A percentile compares a stretch with the other conserved stretches of the same genome.
Conservation (phyloP, 495 filamentous ascomycete genomes). For the Penicillium crystallinum region DNA sequence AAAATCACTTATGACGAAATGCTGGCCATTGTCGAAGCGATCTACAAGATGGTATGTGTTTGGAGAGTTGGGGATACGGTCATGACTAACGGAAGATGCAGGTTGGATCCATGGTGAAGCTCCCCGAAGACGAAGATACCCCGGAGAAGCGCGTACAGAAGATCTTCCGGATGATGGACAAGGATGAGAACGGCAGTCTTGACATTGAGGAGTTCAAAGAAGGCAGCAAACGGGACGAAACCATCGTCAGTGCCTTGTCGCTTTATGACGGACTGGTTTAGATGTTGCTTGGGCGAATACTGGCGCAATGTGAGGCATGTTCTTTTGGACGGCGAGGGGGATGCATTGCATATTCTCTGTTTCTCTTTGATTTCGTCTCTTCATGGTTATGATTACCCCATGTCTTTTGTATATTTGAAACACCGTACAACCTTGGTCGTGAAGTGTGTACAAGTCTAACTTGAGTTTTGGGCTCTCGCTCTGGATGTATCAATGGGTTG, state of each 20-base stretch:
- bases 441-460: background rate
- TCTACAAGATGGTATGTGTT: slow-evolving; percentile 91
- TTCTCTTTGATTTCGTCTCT: slow-evolving; percentile 1
- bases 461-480: background rate
- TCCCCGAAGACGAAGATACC: slow-evolving; percentile 97
- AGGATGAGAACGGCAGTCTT: slow-evolving; percentile 92
- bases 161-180: slow-evolving; percentile 99
- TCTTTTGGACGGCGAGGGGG: slow-evolving; percentile 3
- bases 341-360: slow-evolving; percentile 3
- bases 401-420: slow-evolving; percentile 8
- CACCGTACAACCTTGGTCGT: slow-evolving; percentile 1
- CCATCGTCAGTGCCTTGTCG: slow-evolving; percentile 95
- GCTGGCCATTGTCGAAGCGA: slow-evolving; percentile 96
- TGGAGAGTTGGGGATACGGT: background rate
- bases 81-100: slow-evolving; percentile 32
- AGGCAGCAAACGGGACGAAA: slow-evolving; percentile 96
- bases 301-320: slow-evolving; percentile 22
- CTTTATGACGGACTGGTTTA: slow-evolving; percentile 94
- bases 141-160: slow-evolving; percentile 97
- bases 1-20: slow-evolving; percentile 99
- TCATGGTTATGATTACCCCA: slow-evolving; percentile 1
- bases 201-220: slow-evolving; percentile 98
- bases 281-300: slow-evolving; percentile 23
- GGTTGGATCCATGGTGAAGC: slow-evolving; percentile 98
- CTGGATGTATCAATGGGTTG: background rate